A percentile compares a stretch with the other conserved stretches of the same genome.
These are phyloP conservation scores for Ramichloridium luteum DNA, from an alignment of 2,329 filamentous ascomycete species.

Conservation along the genomic window DNA sequence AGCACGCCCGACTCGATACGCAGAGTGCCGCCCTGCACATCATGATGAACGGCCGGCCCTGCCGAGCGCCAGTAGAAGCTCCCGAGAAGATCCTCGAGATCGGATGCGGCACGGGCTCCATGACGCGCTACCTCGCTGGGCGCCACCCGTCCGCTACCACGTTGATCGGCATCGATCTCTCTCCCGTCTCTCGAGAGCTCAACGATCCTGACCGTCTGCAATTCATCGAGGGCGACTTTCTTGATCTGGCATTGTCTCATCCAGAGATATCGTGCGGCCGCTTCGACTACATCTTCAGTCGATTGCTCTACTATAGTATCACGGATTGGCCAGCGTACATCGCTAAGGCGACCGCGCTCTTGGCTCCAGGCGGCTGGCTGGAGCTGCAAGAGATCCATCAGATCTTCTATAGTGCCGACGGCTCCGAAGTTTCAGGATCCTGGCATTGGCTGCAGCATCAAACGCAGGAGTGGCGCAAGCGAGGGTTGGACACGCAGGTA, in stretches of 20 bases:
- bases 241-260: too few species aligned
- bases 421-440: neutral
- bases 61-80: slow-evolving; percentile 3
- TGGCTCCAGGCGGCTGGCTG: slow-evolving; percentile 15
- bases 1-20: slow-evolving; percentile 13
- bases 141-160: slow-evolving; percentile 19
- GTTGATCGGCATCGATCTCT: slow-evolving; percentile 26
- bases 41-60: slow-evolving; percentile 5
- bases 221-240: slow-evolving; percentile 9
- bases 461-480: neutral
- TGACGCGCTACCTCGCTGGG: slow-evolving; percentile 17
- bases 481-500: slow-evolving; percentile 2
- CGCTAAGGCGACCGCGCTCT: slow-evolving; percentile 5
- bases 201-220: too few species aligned
- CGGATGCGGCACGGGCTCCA: slow-evolving; percentile 20
- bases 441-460: neutral
- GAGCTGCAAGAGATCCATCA: slow-evolving; percentile 13
- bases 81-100: slow-evolving; percentile 13
- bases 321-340: slow-evolving; percentile 14
- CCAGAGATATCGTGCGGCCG: neutral
- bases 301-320: slow-evolving; percentile 14
- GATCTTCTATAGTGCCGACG: neutral
- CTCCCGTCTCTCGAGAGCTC: slow-evolving; percentile 10
- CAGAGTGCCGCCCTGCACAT: slow-evolving; percentile 4
- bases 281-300: slow-evolving; percentile 14